Evolutionary conservation across 1,284 basidiomycete species (phyloP), one percentile per base, ranked within the genome.

Genomic region (Austropuccinia psidii): DNA sequence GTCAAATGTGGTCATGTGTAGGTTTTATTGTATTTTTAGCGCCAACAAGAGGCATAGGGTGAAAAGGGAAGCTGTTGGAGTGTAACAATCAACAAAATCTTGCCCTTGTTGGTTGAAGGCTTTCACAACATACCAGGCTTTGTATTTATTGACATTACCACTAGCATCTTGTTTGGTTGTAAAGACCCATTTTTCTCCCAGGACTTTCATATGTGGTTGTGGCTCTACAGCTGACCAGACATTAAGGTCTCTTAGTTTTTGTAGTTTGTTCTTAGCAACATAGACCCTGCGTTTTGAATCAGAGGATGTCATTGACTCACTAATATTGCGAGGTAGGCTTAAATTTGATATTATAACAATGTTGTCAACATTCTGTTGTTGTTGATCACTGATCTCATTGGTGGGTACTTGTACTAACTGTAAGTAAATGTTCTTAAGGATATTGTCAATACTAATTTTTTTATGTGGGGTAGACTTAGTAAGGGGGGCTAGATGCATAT

Each of bases 101-200:
- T 27, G 15, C 2, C 52, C 27, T 21, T 55, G 15, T 55, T 55
- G 52, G 17, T 21, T 55, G 24, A 55, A 55, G 24, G 24, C 52
- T 7, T 29, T 7, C 4, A 31, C 6, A 4, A 55, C 52, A 55
- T 27, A 55, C 21, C 62, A 24, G 2, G 62, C 62, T 24, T 45
- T 31, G 33, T 27, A 66, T 3, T 21, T 66, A 11, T 43, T 39
- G 1, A 33, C 15, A 33, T 49, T 31, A 2, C 29, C 43, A 27
- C 33, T 27, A 21, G 29, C 1, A 52, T 39, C 13, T 3, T 17
- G 17, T 19, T 67, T 67, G 17, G 37, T 67, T 4, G 7, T 37
- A 67, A 67, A 67, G 4, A 67, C 65, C 49, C 65, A 67, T 13
- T 64, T 43, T 11, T n/a, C 37, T 41, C n/a, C 31, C 27, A 43